These are phyloP conservation scores for Tolypocladium amazonense DNA, from an alignment of 2,329 filamentous ascomycete species.

Conservation along the genomic window DNA sequence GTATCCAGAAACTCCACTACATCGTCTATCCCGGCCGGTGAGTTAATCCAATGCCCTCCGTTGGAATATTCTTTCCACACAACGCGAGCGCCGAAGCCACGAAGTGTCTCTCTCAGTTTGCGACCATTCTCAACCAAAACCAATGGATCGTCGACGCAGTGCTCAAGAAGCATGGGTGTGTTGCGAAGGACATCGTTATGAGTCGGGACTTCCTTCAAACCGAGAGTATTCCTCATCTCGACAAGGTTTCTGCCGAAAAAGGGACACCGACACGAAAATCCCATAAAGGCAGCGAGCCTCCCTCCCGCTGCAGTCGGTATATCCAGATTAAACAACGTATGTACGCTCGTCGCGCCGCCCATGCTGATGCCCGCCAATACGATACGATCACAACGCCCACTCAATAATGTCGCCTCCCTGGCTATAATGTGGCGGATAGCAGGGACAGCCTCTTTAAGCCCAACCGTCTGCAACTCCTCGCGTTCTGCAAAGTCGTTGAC, in stretches of 20 bases:
- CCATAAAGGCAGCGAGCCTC: background rate
- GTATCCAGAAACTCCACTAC: constrained; percentile 20
- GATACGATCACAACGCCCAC: background rate
- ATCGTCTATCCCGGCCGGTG: constrained; percentile 31
- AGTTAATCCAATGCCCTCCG: constrained; percentile 34
- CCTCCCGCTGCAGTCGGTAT: background rate
- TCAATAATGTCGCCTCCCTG: background rate
- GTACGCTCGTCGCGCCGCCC: background rate
- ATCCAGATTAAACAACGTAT: background rate
- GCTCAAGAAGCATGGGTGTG: constrained; percentile 33
- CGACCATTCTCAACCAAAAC: constrained; percentile 26
- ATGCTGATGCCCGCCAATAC: background rate
- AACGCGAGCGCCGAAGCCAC: constrained; percentile 25
- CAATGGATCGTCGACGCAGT: constrained; percentile 32
- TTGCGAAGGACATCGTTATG: constrained; percentile 20
- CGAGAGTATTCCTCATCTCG: background rate
- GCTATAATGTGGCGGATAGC: background rate
- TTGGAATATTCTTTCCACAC: constrained; percentile 22
- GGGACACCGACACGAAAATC: background rate
- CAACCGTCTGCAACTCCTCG: background rate
- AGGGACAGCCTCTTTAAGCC: background rate
- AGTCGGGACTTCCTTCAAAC: background rate
- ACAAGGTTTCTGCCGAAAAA: background rate
- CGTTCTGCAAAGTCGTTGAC: background rate
- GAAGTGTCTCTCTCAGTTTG: constrained; percentile 21